Evolutionary conservation across 2,329 filamentous ascomycete species (phyloP), one percentile per base, ranked within the genome.

Genomic region (Phaeoacremonium minimum): DNA sequence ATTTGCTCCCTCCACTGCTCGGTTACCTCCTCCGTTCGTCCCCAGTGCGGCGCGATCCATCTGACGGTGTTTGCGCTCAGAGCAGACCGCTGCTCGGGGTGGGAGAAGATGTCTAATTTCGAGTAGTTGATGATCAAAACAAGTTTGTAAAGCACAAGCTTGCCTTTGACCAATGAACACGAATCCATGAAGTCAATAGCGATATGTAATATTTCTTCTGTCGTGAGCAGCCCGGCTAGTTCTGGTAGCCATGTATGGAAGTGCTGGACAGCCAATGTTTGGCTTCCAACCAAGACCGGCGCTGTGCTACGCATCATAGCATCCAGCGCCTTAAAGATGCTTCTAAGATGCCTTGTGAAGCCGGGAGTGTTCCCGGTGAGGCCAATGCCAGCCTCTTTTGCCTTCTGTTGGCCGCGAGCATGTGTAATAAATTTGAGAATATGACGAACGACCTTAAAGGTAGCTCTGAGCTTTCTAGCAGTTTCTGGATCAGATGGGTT

Each of bases 231-330:
- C 2, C 83, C 80, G 1, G 79, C 73, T 8, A 98, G 77, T 55
- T 97, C 91, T 0, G 93, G 91, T n/a, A 98, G 69, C 93, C 93
- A 98, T 0, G 87, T 86, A 55, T 97, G 91, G 57, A 97, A 95
- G 57, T 97, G 88, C 60, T 98, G 93, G 11, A 97, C 89, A 3
- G 94, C 82, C 33, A 98, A 69, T 0, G 93, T 97, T 63, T 98
- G 95, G 45, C 87, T 97, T 20, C 93, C 93, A 12, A 97, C 86
- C 16, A 97, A 68, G 14, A 90, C 82, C 0, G 93, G 86, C 3
- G 88, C 85, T 2, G 81, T 73, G 57, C 88, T 95, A 42, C 83
- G 80, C 87, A 98, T 96, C 63, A 98, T 77, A 13, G 76, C 73
- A 60, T 97, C 89, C 16, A 98, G 71, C 2, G 87, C 85, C 55